phyloP scores from a whole-genome alignment of 1,284 basidiomycete genomes.

The Golubevia pallescens region DNA sequence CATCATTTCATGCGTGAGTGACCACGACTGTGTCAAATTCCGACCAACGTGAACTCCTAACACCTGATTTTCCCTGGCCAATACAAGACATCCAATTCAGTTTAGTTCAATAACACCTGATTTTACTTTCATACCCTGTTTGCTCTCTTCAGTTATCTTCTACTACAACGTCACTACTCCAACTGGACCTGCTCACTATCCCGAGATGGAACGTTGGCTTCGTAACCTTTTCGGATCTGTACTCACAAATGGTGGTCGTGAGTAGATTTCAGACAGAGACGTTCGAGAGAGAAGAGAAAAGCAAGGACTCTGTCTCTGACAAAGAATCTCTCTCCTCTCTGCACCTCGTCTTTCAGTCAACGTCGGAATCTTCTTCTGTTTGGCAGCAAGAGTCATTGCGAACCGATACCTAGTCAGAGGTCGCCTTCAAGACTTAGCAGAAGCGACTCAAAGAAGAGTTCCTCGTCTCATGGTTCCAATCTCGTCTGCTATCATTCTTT shows the following conservation, averaged over 20 bases:
- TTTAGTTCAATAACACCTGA: no score
- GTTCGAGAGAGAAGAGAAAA: no score
- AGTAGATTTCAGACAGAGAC: no score
- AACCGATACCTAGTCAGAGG: slow-evolving; percentile 48
- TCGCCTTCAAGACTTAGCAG: slow-evolving; percentile 38
- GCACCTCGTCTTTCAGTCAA: slow-evolving; percentile 11
- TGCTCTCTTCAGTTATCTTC: slow-evolving; percentile 27
- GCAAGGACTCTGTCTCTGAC: no score
- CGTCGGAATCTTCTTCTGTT: slow-evolving; percentile 50
- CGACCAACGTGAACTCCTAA: no score
- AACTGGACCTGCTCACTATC: no score
- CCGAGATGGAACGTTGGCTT: no score
- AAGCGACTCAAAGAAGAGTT: slow-evolving; percentile 37
- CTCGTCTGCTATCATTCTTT: slow-evolving; percentile 36
- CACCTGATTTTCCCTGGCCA: no score
- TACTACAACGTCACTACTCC: slow-evolving; percentile 39
- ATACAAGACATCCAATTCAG: no score
- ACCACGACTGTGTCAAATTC: no score
- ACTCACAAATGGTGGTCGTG: slow-evolving; percentile 35
- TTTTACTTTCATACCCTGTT: no score
- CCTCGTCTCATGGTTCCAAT: slow-evolving; percentile 44
- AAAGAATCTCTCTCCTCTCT: no score
- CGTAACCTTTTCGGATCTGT: slow-evolving; percentile 25
- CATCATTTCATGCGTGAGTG: slow-evolving; percentile 36
- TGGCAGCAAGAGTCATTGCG: slow-evolving; percentile 46